Evolutionary conservation across 2,329 filamentous ascomycete species (phyloP), one percentile per base, ranked within the genome.

Genomic region (Pseudogymnoascus sp.): DNA sequence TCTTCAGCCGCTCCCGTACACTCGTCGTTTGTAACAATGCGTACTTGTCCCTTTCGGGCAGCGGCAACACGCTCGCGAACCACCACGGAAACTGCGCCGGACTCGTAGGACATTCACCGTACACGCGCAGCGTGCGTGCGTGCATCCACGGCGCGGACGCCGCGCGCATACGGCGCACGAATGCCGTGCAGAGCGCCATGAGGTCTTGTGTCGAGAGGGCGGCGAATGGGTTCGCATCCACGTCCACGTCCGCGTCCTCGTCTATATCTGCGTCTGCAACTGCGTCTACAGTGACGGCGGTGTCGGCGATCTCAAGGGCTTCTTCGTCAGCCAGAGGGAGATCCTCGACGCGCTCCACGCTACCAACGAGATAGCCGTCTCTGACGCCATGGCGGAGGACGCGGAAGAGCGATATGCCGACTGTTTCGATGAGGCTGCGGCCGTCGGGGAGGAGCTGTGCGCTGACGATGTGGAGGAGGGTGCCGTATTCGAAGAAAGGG

Each of bases 41-140:
- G 68, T 96, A 96, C 73, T 93, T 96, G 70, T 95, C 88, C 29
- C 85, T 78, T 26, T 95, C 89, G 12, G 83, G 82, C 39, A 95
- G 86, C 0, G 91, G 91, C 11, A 96, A 75, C 18, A 95, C 86
- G 71, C 86, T 90, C 8, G 89, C 92, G 68, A 96, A 88, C 93
- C 93, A 97, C 82, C 92, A 96, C 0, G 92, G 90, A 68, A 96
- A 95, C 1, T 85, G 74, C 2, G 86, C 86, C 0, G 91, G 86
- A 70, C 96, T 90, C 14, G 83, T 79, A 0, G 91, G 92, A 18
- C 87, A 88, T 64, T 89, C 84, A 11, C 92, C 92, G 68, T 93
- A 95, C 5, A 89, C 86, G 34, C 84, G 77, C 31, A 93, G 77
- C 36, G 93, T 86, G 7, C 87, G 83, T 42, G 86, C 81, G 63